These are phyloP conservation scores for Myriosclerotinia curreyana DNA, from an alignment of 2,329 filamentous ascomycete genomes.

Conservation along the genomic window DNA sequence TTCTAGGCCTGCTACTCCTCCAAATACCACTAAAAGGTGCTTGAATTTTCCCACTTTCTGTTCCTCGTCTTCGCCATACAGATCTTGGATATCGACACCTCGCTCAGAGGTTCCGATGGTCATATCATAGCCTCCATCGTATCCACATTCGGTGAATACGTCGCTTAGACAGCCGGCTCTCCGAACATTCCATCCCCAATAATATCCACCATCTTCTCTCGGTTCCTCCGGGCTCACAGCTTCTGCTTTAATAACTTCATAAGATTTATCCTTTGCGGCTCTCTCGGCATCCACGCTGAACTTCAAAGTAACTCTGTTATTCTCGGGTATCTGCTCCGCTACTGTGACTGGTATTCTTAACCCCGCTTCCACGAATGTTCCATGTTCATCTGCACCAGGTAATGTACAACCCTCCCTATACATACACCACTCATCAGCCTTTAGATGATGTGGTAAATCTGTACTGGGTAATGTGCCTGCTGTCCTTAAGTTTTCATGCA, in stretches of 20 bases:
- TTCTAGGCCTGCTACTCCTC: slow-evolving; percentile 76
- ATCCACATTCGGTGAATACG: slow-evolving; percentile 74
- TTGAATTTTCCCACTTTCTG: slow-evolving; percentile 49
- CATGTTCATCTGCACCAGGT: slow-evolving; percentile 44
- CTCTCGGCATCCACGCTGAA: slow-evolving; percentile 51
- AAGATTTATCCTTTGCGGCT: slow-evolving; percentile 35
- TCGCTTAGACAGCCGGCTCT: slow-evolving; percentile 63
- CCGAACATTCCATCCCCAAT: slow-evolving; percentile 79
- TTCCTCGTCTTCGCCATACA: slow-evolving; percentile 35
- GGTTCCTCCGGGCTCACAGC: slow-evolving; percentile 67
- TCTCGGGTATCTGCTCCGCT: slow-evolving; percentile 56
- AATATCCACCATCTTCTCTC: slow-evolving; percentile 73
- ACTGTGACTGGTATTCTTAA: slow-evolving; percentile 50
- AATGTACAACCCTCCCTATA: slow-evolving; percentile 76
- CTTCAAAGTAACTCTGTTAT: slow-evolving; percentile 71
- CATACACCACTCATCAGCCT: slow-evolving; percentile 71
- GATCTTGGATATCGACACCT: slow-evolving; percentile 48
- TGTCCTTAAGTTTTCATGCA: slow-evolving; percentile 73
- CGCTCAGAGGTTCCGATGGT: slow-evolving; percentile 80
- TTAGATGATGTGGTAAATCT: slow-evolving; percentile 82
- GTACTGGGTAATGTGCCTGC: slow-evolving; percentile 72
- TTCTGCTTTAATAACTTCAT: slow-evolving; percentile 44
- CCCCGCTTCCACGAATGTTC: slow-evolving; percentile 57
- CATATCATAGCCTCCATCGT: slow-evolving; percentile 75
- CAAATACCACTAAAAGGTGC: slow-evolving; percentile 76